Conservation (phyloP, 768 basidiomycete species). For the Leccinellum albellum region DNA sequence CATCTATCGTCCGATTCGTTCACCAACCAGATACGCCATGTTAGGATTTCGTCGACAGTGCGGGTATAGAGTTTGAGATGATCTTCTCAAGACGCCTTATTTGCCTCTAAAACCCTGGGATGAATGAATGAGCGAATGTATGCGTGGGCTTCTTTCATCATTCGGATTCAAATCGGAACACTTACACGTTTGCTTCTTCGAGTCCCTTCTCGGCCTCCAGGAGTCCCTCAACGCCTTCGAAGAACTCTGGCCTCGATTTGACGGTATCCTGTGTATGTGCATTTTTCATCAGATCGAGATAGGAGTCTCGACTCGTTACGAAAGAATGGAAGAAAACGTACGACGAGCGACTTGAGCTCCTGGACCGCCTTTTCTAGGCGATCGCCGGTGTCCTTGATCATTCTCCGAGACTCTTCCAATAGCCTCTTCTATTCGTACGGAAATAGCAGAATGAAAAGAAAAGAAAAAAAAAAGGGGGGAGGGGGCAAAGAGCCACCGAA, state of each 20-base stretch:
- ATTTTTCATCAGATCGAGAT: not conserved
- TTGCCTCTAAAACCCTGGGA: conserved; percentile 15
- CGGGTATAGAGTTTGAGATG: conserved; percentile 14
- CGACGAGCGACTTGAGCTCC: conserved; percentile 64
- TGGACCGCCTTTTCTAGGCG: conserved; percentile 59
- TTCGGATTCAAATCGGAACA: not conserved
- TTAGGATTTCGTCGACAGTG: too few relatives aligned
- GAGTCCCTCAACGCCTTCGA: conserved; percentile 37
- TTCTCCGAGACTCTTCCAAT: conserved; percentile 74
- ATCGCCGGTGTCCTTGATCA: conserved; percentile 65
- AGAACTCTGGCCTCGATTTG: conserved; percentile 27
- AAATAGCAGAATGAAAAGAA: not conserved
- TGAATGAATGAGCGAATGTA: conserved; percentile 20
- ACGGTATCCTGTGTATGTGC: conserved; percentile 23
- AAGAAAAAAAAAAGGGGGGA: not conserved
- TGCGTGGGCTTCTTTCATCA: not conserved
- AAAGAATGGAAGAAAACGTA: conserved; percentile 40
- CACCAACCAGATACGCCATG: conserved; percentile 1
- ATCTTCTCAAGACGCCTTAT: conserved; percentile 19
- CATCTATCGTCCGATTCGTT: not conserved
- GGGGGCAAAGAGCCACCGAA: conserved; percentile 14
- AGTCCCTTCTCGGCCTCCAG: conserved; percentile 57
- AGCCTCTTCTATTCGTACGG: conserved; percentile 48
- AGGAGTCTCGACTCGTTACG: conserved; percentile 16
- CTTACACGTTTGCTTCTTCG: conserved; percentile 47